Evolutionary conservation across 2,329 filamentous ascomycete species (phyloP).

Genomic region (Fusarium sp.): DNA sequence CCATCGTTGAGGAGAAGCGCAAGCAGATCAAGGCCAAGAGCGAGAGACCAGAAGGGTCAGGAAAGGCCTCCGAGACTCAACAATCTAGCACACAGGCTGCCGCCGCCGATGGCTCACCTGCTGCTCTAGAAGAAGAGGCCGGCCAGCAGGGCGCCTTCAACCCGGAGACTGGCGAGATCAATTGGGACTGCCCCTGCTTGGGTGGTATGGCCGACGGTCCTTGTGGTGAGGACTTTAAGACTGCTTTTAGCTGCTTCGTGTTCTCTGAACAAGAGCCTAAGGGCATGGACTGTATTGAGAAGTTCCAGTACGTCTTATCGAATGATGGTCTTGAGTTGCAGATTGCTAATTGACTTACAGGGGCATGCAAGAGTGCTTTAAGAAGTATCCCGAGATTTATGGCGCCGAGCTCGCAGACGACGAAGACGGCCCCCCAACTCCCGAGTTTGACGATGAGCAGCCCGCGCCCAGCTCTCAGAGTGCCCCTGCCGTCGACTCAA

Average conservation of each 20-base stretch:
- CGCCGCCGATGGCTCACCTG: conserved; percentile 57
- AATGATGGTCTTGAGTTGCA: neutral
- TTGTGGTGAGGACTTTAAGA: conserved; percentile 94
- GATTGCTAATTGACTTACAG: conserved; percentile 62
- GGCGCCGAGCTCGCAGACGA: conserved; percentile 88
- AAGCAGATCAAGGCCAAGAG: conserved; percentile 58
- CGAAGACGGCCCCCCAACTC: conserved; percentile 59
- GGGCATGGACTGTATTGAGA: conserved; percentile 97
- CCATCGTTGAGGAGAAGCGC: conserved; percentile 74
- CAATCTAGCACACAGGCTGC: conserved; percentile 48
- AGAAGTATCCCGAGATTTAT: conserved; percentile 91
- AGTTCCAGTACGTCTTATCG: conserved; percentile 82
- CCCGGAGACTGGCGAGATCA: conserved; percentile 98
- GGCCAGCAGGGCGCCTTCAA: conserved; percentile 94
- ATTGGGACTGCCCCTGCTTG: conserved; percentile 98
- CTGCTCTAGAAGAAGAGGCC: conserved; percentile 81
- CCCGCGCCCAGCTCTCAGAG: conserved; percentile 36
- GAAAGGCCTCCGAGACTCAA: conserved; percentile 46
- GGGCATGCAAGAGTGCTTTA: conserved; percentile 98
- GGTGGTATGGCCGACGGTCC: conserved; percentile 97
- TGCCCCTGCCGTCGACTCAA: conserved; percentile 6
- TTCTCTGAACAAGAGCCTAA: conserved; percentile 94
- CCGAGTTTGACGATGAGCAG: conserved; percentile 50
- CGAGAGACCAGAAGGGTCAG: conserved; percentile 41
- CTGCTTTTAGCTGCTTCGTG: conserved; percentile 98